Percentiles rank a stretch among this genome's conserved stretches.
Evolutionary conservation across 768 basidiomycete species (phyloP).

Genomic region (Phylloporus sp.): DNA sequence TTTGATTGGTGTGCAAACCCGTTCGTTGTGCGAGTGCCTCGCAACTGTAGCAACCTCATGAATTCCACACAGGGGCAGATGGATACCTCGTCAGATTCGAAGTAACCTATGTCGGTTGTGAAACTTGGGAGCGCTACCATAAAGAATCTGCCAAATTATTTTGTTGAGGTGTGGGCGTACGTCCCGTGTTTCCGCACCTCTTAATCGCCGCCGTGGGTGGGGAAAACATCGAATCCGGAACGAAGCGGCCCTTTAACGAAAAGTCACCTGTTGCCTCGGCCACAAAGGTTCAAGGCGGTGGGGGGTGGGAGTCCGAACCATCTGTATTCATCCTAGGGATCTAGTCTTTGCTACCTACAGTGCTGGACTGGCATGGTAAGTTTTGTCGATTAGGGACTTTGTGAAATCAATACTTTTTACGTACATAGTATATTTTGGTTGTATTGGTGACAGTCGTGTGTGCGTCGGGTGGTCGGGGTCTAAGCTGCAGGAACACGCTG

Average conservation of each 20-base stretch:
- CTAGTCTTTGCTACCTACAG: too few species aligned
- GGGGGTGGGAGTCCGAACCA: too few species aligned
- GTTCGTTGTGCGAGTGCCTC: neutral
- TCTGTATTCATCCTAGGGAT: too few species aligned
- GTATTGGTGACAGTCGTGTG: conserved; percentile 1
- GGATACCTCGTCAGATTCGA: conserved; percentile 42
- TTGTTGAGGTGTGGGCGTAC: conserved; percentile 39
- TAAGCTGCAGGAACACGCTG: conserved; percentile 15
- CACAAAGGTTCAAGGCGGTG: neutral
- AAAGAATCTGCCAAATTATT: conserved; percentile 60
- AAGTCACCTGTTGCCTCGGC: neutral
- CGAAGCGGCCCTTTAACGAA: neutral
- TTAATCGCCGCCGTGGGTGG: conserved; percentile 24
- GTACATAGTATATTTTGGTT: too few species aligned
- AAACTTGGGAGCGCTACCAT: conserved; percentile 61
- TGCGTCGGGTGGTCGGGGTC: conserved; percentile 27
- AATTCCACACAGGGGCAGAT: conserved; percentile 44
- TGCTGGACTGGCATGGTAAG: too few species aligned
- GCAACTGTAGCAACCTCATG: neutral
- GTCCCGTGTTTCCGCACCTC: neutral
- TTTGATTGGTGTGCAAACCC: conserved; percentile 43
- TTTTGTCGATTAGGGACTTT: too few species aligned
- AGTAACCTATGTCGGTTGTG: conserved; percentile 52
- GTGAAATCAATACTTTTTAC: too few species aligned
- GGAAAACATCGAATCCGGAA: conserved; percentile 23